phyloP scores from a whole-genome alignment of 768 basidiomycete species.

The Boletus eberwhitei region DNA sequence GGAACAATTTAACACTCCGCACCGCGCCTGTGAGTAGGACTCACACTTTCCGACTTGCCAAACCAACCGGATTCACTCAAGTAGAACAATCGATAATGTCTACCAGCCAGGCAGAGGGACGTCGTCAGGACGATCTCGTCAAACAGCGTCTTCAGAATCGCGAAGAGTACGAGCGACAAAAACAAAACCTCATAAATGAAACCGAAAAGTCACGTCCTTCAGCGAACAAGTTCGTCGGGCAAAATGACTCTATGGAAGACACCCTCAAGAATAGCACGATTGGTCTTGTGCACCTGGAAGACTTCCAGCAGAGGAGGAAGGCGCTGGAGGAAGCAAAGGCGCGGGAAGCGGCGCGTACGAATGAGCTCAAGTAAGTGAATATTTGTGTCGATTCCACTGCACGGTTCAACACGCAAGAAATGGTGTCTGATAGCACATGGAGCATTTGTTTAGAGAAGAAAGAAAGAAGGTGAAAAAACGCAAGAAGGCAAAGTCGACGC shows the following conservation, averaged over 20 bases:
- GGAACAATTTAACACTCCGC: constrained; percentile 27
- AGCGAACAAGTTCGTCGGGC: constrained; percentile 85
- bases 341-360: constrained; percentile 81
- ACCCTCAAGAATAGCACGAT: constrained; percentile 87
- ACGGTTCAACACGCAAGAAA: constrained; percentile 14
- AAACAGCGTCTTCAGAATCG: constrained; percentile 80
- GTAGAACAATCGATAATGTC: constrained; percentile 51
- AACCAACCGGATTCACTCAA: constrained; percentile 9
- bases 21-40: not conserved
- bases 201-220: constrained; percentile 92
- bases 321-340: constrained; percentile 91
- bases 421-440: constrained; percentile 72
- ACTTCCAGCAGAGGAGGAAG: constrained; percentile 86
- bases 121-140: constrained; percentile 78
- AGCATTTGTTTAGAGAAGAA: constrained; percentile 85
- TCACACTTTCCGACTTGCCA: not conserved
- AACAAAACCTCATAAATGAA: constrained; percentile 77
- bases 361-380: constrained; percentile 78
- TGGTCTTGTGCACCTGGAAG: constrained; percentile 87
- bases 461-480: constrained; percentile 87
- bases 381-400: constrained; percentile 6
- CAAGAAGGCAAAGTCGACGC: constrained; percentile 86
- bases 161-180: constrained; percentile 80
- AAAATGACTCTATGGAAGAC: constrained; percentile 94
- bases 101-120: constrained; percentile 73